Conservation (phyloP, 768 basidiomycete species). For the Tricholomella constricta region DNA sequence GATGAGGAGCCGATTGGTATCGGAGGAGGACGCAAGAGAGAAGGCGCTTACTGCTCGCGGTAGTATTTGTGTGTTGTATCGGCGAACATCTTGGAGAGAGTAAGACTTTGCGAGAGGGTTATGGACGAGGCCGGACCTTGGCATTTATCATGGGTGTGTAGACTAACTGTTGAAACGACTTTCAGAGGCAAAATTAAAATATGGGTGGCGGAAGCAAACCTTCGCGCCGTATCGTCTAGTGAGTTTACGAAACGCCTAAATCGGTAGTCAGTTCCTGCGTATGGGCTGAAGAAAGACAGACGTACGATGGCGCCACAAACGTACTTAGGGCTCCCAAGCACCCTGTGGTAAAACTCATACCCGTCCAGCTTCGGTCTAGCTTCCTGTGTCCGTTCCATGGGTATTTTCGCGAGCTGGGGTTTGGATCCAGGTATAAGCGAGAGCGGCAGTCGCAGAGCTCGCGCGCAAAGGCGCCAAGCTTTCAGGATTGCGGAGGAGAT, state of each 20-base stretch:
- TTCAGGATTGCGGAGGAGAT: too few species aligned
- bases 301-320: slow-evolving; percentile 93
- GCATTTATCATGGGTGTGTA: slow-evolving; percentile 99
- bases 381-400: slow-evolving; percentile 2
- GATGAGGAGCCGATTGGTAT: slow-evolving; percentile 79
- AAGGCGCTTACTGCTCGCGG: slow-evolving; percentile 64
- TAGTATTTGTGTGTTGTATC: slow-evolving; percentile 53
- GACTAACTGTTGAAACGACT: slow-evolving; percentile 57
- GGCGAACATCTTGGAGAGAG: slow-evolving; percentile 57
- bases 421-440: too few species aligned
- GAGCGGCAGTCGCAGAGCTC: too few species aligned
- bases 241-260: slow-evolving; percentile 86
- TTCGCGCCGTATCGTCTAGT: slow-evolving; percentile 83
- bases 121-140: slow-evolving; percentile 47
- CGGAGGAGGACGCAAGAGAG: slow-evolving; percentile 13
- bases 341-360: slow-evolving; percentile 80
- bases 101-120: neutral
- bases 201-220: slow-evolving; percentile 37
- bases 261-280: neutral
- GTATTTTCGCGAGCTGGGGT: too few species aligned
- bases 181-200: neutral
- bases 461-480: too few species aligned
- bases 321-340: slow-evolving; percentile 83
- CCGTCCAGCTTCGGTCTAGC: slow-evolving; percentile 56
- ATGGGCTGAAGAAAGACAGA: slow-evolving; percentile 10